Conservation (phyloP, 805 yeast species). For the Cyberlindnera maritima region DNA sequence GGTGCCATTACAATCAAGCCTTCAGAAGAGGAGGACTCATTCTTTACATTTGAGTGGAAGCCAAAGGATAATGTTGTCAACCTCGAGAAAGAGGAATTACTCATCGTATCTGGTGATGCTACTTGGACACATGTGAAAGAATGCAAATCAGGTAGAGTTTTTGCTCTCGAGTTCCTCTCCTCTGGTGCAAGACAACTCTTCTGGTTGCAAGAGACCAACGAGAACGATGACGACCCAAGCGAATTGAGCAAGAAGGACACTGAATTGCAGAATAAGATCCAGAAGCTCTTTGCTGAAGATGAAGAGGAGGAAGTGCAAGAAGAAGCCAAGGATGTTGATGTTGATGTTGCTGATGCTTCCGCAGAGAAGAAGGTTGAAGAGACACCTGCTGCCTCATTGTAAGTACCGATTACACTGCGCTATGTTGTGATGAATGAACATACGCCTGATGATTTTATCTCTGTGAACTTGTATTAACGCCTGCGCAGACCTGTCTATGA, state of each 20-base stretch:
- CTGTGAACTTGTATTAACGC: slow-evolving; percentile 8
- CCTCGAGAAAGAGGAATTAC: slow-evolving; percentile 55
- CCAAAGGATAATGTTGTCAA: slow-evolving; percentile 53
- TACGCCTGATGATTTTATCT: background rate
- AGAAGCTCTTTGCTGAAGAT: slow-evolving; percentile 42
- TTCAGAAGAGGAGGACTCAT: slow-evolving; percentile 67
- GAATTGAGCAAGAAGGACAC: slow-evolving; percentile 59
- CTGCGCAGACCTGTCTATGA: slow-evolving; percentile 19
- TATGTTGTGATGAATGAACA: background rate
- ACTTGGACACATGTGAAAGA: slow-evolving; percentile 67
- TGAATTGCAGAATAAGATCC: slow-evolving; percentile 44
- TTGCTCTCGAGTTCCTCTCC: slow-evolving; percentile 58
- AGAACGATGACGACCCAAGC: slow-evolving; percentile 57
- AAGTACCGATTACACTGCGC: slow-evolving; percentile 7
- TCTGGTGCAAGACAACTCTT: slow-evolving; percentile 54
- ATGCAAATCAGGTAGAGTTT: slow-evolving; percentile 76
- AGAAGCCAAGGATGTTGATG: slow-evolving; percentile 29
- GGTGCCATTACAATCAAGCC: slow-evolving; percentile 63
- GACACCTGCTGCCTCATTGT: slow-evolving; percentile 11
- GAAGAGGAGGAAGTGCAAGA: slow-evolving; percentile 39
- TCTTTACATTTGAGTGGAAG: slow-evolving; percentile 69
- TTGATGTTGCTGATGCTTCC: slow-evolving; percentile 11
- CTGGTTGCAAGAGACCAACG: slow-evolving; percentile 77
- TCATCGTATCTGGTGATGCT: slow-evolving; percentile 84
- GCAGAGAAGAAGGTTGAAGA: slow-evolving; percentile 8